Evolutionary conservation across 371 early-diverging fungal genomes (phyloP).

Genomic region (Nematocida sp.): DNA sequence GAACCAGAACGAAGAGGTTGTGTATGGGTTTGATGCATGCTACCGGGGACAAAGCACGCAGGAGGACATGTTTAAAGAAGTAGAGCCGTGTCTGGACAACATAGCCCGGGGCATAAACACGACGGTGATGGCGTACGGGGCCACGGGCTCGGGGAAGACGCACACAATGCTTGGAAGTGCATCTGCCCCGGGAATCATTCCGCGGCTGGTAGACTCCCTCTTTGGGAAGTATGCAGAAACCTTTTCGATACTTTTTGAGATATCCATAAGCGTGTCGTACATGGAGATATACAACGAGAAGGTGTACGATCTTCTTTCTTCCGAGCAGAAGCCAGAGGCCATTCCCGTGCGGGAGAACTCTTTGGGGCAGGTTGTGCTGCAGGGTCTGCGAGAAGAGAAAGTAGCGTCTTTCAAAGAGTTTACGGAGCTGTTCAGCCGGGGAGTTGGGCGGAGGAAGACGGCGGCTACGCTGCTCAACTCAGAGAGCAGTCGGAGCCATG

Average conservation of each 20-base stretch:
- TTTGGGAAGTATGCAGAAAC: conserved; percentile 35
- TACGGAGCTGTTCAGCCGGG: conserved; percentile 66
- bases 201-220: conserved; percentile 62
- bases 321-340: background rate
- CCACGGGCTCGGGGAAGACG: conserved; percentile 70
- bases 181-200: conserved; percentile 64
- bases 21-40: conserved; percentile 16
- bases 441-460: conserved; percentile 68
- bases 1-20: conserved; percentile 25
- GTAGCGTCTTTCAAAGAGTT: conserved; percentile 66
- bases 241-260: conserved; percentile 35
- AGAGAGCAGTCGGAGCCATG: conserved; percentile 66
- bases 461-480: conserved; percentile 69
- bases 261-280: conserved; percentile 41
- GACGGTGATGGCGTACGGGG: conserved; percentile 71
- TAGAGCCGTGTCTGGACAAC: conserved; percentile 39
- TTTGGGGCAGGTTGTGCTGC: conserved; percentile 66
- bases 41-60: conserved; percentile 14
- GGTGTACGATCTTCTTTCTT: conserved; percentile 33
- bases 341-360: conserved; percentile 34
- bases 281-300: conserved; percentile 62
- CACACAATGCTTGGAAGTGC: conserved; percentile 68
- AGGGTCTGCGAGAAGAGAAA: conserved; percentile 57
- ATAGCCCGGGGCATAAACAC: conserved; percentile 42
- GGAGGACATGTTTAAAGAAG: conserved; percentile 8